A percentile compares a stretch with the other conserved stretches of the same genome.
phyloP scores from a whole-genome alignment of 768 basidiomycete genomes.

The Leccinum imitatum region DNA sequence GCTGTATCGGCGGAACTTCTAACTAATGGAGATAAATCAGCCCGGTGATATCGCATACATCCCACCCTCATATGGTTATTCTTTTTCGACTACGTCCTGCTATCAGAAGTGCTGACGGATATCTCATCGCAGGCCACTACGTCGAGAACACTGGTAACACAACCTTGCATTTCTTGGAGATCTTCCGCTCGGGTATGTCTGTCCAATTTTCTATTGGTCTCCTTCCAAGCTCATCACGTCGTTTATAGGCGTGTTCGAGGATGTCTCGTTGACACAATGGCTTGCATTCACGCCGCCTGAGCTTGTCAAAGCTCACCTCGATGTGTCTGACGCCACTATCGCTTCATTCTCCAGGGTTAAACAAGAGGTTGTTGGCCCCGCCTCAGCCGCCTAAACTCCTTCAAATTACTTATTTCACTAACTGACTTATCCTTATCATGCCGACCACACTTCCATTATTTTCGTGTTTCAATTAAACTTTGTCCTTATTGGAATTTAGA shows the following conservation, averaged over 20 bases:
- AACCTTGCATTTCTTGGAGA: conserved; percentile 57
- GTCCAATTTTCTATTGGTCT: neutral
- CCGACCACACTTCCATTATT: conserved; percentile 10
- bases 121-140: conserved; percentile 51
- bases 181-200: conserved; percentile 52
- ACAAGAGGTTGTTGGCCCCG: conserved; percentile 43
- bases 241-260: conserved; percentile 46
- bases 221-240: neutral
- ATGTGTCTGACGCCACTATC: conserved; percentile 51
- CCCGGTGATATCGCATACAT: conserved; percentile 29
- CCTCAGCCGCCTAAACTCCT: neutral
- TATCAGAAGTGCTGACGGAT: neutral
- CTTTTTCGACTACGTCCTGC: neutral
- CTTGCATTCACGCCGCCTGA: conserved; percentile 58
- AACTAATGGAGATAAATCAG: conserved; percentile 22
- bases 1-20: neutral
- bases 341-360: conserved; percentile 51
- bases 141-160: conserved; percentile 65
- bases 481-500: neutral
- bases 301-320: conserved; percentile 62
- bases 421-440: conserved; percentile 1
- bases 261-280: conserved; percentile 60
- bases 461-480: neutral
- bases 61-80: conserved; percentile 25
- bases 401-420: neutral